Evolutionary conservation across 129 eudicot genomes (phyloP), one percentile per base, ranked within the genome.

Genomic region (Flaveria sonorensis): DNA sequence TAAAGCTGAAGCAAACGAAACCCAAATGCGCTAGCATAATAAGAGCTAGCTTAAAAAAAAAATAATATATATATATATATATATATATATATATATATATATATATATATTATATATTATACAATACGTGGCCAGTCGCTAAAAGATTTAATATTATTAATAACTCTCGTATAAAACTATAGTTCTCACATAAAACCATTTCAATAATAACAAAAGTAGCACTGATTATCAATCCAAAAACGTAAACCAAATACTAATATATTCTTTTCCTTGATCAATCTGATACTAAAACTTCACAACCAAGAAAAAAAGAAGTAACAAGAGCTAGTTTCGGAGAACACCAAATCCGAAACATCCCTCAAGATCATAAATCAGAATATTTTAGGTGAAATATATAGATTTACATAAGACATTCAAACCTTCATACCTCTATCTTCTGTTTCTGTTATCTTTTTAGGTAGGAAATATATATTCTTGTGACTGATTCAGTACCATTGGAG

Each of bases 391-490:
- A 55, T 32, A 51, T 68, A 56, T 15, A 69, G 78, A 86, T 81
- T 60, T 86, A 86, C 86, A 86, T 66, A 79, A 72, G 68, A 73
- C 68, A 59, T 48, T 52, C 16, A 23, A 72, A 56, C 68, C 70
- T 43, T 72, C 73, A 60, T 67, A 62, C 57, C 75, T 70, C 60
- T 57, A 62, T 65, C 20, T 50, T 82, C 28, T 55, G 11, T 55
- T 7, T 55, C 71, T 26, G 68, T 70, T 70, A 70, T 56, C 47
- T 21, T 72, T 68, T 75, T 32, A 32, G 39, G 39, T 32, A 32
- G 39, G 7, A 32, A 32, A 32, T 32, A 32, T 32, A 28, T 28
- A 32, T 32, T 32, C 39, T 32, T 76, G 19, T 30, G 39, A 19
- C 50, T 76, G 23, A 77, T 62, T 67, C 51, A 47, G 40, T 77